These are phyloP conservation scores for Trypanosoma mega DNA, from an alignment of 208 protist genomes.

Conservation along the genomic window DNA sequence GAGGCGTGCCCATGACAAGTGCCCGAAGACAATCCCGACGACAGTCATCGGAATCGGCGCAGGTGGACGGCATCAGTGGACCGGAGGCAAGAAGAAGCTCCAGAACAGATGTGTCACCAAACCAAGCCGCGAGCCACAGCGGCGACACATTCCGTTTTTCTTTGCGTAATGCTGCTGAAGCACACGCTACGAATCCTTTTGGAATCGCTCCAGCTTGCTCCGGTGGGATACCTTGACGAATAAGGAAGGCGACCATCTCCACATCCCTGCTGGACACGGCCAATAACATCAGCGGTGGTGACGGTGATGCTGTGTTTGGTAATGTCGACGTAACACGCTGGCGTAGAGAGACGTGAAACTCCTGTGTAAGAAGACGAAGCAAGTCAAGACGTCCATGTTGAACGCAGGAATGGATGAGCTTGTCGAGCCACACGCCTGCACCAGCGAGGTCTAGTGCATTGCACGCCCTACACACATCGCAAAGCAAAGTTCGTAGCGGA, in stretches of 20 bases:
- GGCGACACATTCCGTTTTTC: conserved; percentile 42
- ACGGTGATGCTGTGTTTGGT: neutral
- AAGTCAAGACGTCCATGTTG: conserved; percentile 34
- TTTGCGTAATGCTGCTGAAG: conserved; percentile 16
- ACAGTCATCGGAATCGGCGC: conserved; percentile 18
- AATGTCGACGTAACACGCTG: conserved; percentile 26
- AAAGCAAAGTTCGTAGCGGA: conserved; percentile 13
- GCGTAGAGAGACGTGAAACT: too few relatives aligned
- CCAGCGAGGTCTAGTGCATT: conserved; percentile 9
- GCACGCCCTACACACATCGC: conserved; percentile 14
- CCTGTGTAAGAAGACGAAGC: conserved; percentile 37
- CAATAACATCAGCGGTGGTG: conserved; percentile 25
- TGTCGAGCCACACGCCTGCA: conserved; percentile 40
- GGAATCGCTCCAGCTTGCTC: conserved; percentile 25
- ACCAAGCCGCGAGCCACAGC: conserved; percentile 62
- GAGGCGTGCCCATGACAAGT: conserved; percentile 32
- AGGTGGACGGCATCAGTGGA: conserved; percentile 24
- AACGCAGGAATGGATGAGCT: conserved; percentile 46
- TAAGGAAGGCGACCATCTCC: conserved; percentile 44
- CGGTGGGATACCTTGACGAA: conserved; percentile 38
- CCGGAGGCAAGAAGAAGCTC: conserved; percentile 41
- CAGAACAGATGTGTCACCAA: conserved; percentile 37
- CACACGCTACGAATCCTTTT: conserved; percentile 11
- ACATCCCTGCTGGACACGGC: conserved; percentile 40
- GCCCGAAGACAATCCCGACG: conserved; percentile 54